Percentiles rank a stretch among this genome's conserved stretches.
phyloP scores from a whole-genome alignment of 495 filamentous ascomycete genomes.

The Hypoxylon fragiforme region DNA sequence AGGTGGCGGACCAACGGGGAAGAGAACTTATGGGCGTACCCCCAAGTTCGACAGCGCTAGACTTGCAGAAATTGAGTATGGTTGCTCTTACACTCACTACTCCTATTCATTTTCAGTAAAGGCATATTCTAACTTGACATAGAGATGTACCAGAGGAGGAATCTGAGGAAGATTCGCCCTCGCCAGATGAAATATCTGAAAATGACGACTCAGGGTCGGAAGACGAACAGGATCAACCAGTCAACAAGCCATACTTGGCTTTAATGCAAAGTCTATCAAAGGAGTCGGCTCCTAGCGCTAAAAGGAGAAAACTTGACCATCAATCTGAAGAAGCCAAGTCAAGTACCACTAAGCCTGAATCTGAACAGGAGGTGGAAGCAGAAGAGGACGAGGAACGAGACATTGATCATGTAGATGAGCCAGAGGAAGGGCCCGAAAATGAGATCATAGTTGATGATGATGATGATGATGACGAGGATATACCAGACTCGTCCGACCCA shows the following conservation, averaged over 20 bases:
- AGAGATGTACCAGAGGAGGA: slow-evolving; percentile 52
- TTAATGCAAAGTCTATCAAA: slow-evolving; percentile 66
- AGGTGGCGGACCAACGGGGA: slow-evolving; percentile 35
- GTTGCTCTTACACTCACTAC: neutral
- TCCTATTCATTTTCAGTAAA: neutral
- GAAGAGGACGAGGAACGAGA: slow-evolving; percentile 43
- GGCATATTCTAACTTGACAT: slow-evolving; percentile 19
- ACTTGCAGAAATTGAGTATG: slow-evolving; percentile 33
- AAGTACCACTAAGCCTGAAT: slow-evolving; percentile 32
- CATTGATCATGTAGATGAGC: slow-evolving; percentile 51
- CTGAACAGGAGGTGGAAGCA: slow-evolving; percentile 16
- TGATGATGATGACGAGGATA: slow-evolving; percentile 52
- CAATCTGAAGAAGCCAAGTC: slow-evolving; percentile 25
- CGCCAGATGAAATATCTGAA: slow-evolving; percentile 45
- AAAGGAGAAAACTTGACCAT: slow-evolving; percentile 68
- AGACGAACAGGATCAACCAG: slow-evolving; percentile 36
- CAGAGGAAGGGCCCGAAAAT: slow-evolving; percentile 52
- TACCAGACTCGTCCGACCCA: slow-evolving; percentile 64
- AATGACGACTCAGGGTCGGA: slow-evolving; percentile 48
- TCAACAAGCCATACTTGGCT: slow-evolving; percentile 61
- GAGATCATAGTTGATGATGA: slow-evolving; percentile 36
- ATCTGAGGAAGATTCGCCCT: slow-evolving; percentile 43
- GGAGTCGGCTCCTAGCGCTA: slow-evolving; percentile 59
- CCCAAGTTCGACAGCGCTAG: slow-evolving; percentile 32
- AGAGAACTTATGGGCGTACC: slow-evolving; percentile 18